Evolutionary conservation across 305 asterid genomes (phyloP).

Genomic region (Ilex paraguariensis): DNA sequence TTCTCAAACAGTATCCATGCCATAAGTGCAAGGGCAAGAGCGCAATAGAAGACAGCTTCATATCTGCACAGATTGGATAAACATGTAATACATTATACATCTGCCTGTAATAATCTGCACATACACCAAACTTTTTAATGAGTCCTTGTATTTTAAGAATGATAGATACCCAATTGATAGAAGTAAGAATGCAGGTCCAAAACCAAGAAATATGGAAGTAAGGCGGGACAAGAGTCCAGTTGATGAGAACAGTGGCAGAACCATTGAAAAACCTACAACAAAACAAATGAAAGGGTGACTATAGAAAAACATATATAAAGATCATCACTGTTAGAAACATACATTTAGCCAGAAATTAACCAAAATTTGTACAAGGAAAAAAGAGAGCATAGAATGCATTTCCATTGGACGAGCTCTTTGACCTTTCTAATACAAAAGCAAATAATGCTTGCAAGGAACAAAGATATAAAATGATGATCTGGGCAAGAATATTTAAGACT

Average conservation of each 20-base stretch:
- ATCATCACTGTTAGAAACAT: too few species aligned
- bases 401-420: too few species aligned
- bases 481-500: too few species aligned
- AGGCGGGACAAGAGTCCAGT: conserved; percentile 73
- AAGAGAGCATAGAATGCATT: too few species aligned
- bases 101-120: background rate
- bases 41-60: conserved; percentile 88
- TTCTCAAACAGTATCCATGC: conserved; percentile 94
- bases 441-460: too few species aligned
- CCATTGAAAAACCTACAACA: conserved; percentile 60
- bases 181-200: conserved; percentile 92
- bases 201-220: conserved; percentile 82
- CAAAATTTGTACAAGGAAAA: too few species aligned
- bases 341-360: too few species aligned
- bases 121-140: conserved; percentile 5
- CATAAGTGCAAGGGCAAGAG: conserved; percentile 81
- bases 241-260: conserved; percentile 85
- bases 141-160: conserved; percentile 12
- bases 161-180: conserved; percentile 83
- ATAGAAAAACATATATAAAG: too few species aligned
- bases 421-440: too few species aligned
- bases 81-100: conserved; percentile 8
- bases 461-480: too few species aligned
- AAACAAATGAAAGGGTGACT: conserved; percentile 15
- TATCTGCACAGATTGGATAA: conserved; percentile 50